These are phyloP conservation scores for Hymenoscyphus fraxineus DNA, from an alignment of 2,329 filamentous ascomycete genomes.

Conservation along the genomic window DNA sequence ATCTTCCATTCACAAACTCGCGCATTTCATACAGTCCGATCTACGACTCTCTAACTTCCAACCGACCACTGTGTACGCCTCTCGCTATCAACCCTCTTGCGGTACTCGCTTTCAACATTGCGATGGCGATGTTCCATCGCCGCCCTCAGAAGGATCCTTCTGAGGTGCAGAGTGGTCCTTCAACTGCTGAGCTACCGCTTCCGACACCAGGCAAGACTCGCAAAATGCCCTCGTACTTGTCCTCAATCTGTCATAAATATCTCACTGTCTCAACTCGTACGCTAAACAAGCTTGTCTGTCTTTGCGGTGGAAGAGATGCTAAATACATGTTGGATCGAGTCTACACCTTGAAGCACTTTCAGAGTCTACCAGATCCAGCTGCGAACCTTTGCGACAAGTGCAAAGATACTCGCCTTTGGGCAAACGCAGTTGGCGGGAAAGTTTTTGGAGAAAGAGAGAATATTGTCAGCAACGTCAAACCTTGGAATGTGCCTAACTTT, in stretches of 20 bases:
- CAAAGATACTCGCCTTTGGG: conserved; percentile 12
- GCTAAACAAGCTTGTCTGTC: conserved; percentile 14
- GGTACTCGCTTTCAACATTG: neutral
- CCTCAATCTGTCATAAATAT: neutral
- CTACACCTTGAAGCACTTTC: conserved; percentile 2
- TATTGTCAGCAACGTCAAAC: neutral
- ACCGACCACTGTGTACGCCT: neutral
- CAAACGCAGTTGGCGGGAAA: conserved; percentile 18
- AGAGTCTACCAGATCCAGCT: conserved; percentile 2
- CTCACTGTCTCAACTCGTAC: neutral
- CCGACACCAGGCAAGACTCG: neutral
- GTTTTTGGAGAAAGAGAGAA: conserved; percentile 9
- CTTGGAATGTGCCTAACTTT: conserved; percentile 17
- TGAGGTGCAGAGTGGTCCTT: neutral
- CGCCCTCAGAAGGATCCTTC: neutral
- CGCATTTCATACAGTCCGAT: neutral
- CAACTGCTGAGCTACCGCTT: neutral
- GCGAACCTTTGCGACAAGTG: neutral
- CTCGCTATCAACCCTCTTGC: neutral
- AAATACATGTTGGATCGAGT: conserved; percentile 14
- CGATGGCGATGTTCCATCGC: neutral
- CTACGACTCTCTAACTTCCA: neutral
- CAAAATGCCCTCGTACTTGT: neutral
- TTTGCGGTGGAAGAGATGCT: conserved; percentile 15
- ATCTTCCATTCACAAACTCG: neutral